Base-by-base conservation (phyloP, 129 eudicot genomes). In the Lonicera japonica region DNA sequence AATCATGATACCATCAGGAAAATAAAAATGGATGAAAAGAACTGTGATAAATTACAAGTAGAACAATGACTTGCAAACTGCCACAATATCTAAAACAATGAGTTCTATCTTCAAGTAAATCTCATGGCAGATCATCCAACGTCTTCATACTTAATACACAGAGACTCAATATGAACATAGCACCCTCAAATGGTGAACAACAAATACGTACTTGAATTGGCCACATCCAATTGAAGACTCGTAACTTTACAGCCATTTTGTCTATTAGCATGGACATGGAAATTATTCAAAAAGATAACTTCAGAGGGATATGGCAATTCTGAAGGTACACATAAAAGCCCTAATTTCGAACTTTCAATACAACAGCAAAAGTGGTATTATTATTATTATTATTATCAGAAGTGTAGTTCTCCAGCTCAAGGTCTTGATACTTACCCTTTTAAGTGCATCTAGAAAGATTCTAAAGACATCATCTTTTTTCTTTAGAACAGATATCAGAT, bases 381-480 rank as follows among this genome's bases (percentile, higher is more conserved):
- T 38, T 38, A 38, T 4, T 38, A 10, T 4, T 38, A 38, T 4
- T 38, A 10, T 10, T 4, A 14, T 8, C 3, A 43, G 14, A 43
- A 3, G 16, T 10, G 50, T 14, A 11, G 50, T 43, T 43, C 50
- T 43, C 16, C 13, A 43, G 14, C 16, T 25, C 20, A 16, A 10
- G 55, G 56, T 56, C 52, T 48, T 9, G 25, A 21, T 39, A 13
- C 76, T 72, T 69, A 87, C 98, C 81, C 67, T 78, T 82, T 80
- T 82, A 55, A 87, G 67, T 19, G 98, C 95, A 72, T 82, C 84
- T 25, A 85, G 77, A 70, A 82, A 83, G 25, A 85, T 58, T 41
- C 38, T 73, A 21, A 94, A 78, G 68, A 85, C 64, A 59, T 92
- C 90, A 8, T 74, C 80, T 65, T 87, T 87, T 72, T 92, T 92